Base-by-base conservation (phyloP, 208 protist genomes). In the Acanthamoeba royreba region DNA sequence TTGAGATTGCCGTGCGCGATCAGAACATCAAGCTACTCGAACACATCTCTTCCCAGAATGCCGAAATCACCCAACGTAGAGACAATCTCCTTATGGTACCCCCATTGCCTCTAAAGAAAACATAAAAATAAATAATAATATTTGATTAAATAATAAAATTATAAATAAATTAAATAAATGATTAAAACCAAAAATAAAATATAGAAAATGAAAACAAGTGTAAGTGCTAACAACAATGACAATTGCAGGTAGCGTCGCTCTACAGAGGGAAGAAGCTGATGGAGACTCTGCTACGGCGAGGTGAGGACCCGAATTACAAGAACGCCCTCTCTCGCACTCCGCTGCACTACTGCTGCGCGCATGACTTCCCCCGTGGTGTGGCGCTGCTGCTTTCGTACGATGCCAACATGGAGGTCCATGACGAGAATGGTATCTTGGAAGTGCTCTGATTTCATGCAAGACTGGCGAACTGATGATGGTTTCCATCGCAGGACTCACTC, bases 21-120 rank as follows among this genome's bases (percentile, higher is more conserved):
- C 86, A 92, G 63, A 92, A 92, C 86, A 66, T 92, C 42, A 77
- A 66, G 45, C 28, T 92, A 1, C 63, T 92, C 15, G 58, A 92
- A 33, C 28, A 33, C 35, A 49, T 66, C 33, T 46, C 77, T 31
- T 1, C 38, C n/a, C 53, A 92, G 40, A 92, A 77, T 58, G 38
- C 86, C 28, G 86, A 92, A 19, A 49, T 92, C 25, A 31, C 25
- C 35, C 49, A 92, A 28, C 38, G 86, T 7, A n/a, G 40, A 43
- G 86, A 92, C 49, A 92, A 45, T 17, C 28, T 77, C 38, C 63
- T 92, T 42, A 92, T 92, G 86, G 86, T 92, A 77, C 33, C 8
- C 33, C 8, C 53, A n/a, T n/a, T n/a, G n/a, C n/a, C n/a, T n/a
- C n/a, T n/a, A n/a, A n/a, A n/a, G n/a, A n/a, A n/a, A n/a, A n/a